Conservation (phyloP, 1,284 basidiomycete species). For the Termitomyces sp. region DNA sequence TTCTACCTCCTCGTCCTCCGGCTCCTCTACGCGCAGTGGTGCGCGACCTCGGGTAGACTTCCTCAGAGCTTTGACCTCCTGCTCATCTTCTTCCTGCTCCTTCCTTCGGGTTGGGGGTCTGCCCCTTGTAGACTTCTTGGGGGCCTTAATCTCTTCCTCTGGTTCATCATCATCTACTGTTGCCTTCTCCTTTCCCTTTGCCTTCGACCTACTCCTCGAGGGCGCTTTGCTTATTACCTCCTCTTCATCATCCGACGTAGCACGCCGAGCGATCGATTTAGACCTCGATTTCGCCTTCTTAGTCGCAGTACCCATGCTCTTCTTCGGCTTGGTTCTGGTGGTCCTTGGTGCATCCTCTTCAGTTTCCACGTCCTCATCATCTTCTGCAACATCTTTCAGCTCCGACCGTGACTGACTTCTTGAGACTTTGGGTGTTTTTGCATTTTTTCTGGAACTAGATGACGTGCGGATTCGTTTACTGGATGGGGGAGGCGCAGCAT, state of each 20-base stretch:
- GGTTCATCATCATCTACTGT: constrained; percentile 4
- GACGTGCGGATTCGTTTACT: constrained; percentile 12
- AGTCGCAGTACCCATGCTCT: constrained; percentile 16
- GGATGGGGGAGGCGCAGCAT: constrained; percentile 11
- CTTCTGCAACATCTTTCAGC: constrained; percentile 24
- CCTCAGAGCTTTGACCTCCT: constrained; percentile 1
- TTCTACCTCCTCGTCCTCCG: constrained; percentile 3
- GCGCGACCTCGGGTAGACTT: constrained; percentile 7
- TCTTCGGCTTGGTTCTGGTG: constrained; percentile 18
- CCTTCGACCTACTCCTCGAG: constrained; percentile 6
- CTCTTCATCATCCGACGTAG: constrained; percentile 21
- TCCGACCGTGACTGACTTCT: constrained; percentile 27
- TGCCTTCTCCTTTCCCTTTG: constrained; percentile 12
- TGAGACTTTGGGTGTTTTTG: constrained; percentile 22
- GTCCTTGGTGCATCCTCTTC: constrained; percentile 12
- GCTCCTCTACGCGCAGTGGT: background rate
- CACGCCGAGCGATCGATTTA: constrained; percentile 13
- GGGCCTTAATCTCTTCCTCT: constrained; percentile 6
- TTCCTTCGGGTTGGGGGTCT: background rate
- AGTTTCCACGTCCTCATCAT: constrained; percentile 20
- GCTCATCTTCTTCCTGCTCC: constrained; percentile 1
- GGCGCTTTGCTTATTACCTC: constrained; percentile 11
- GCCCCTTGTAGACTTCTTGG: constrained; percentile 14
- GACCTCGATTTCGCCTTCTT: constrained; percentile 18
- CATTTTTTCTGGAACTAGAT: constrained; percentile 13